phyloP scores from a whole-genome alignment of 176 grass and related monocot genomes.

The Neostapfia colusana region DNA sequence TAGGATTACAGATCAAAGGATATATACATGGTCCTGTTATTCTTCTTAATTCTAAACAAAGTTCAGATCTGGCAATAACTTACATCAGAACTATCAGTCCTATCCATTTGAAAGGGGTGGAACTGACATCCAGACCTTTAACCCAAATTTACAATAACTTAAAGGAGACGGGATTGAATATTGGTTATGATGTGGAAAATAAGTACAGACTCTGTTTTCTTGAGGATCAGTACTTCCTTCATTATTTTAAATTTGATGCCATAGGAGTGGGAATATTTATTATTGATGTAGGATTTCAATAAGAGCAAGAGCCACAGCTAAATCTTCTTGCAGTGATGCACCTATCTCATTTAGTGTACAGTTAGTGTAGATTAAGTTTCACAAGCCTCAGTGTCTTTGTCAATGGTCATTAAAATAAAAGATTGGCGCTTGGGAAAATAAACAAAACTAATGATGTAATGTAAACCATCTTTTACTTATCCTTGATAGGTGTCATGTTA shows the following conservation, averaged over 20 bases:
- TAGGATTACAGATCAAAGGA: not conserved
- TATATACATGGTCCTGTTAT: not conserved
- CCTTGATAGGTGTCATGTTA: not conserved
- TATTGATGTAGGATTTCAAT: not conserved
- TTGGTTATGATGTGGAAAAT: not conserved
- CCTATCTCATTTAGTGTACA: not conserved
- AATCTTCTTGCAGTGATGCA: not conserved
- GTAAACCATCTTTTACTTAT: not conserved
- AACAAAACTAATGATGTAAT: not conserved
- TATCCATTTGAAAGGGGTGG: not conserved
- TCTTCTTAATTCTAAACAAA: conserved; percentile 6
- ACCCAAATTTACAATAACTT: not conserved
- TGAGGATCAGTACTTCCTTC: not conserved
- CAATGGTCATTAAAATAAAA: not conserved
- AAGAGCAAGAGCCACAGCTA: not conserved
- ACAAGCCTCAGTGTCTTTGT: conserved; percentile 4
- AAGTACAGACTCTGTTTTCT: not conserved
- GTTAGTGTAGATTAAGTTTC: not conserved
- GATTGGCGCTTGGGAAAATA: not conserved
- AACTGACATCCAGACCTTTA: not conserved
- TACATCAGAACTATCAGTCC: not conserved
- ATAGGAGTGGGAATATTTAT: not conserved
- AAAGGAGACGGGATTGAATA: conserved; percentile 15
- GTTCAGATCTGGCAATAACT: conserved; percentile 23
- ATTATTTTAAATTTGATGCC: not conserved